These are phyloP conservation scores for Raphidocelis subcapitata DNA, from an alignment of 139 green algal genomes.

Conservation along the genomic window DNA sequence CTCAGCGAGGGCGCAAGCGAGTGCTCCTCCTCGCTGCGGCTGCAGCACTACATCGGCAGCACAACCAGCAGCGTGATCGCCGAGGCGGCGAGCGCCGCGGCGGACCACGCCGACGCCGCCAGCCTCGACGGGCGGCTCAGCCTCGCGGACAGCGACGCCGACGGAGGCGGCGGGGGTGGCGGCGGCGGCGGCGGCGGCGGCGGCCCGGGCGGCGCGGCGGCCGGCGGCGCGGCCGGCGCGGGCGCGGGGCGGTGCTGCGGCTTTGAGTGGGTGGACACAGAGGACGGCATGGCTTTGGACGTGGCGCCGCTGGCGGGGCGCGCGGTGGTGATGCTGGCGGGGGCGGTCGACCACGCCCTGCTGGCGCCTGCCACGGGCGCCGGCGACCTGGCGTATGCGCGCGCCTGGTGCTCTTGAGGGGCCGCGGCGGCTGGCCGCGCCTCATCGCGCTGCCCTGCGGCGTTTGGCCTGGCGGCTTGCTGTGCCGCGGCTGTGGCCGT, in stretches of 20 bases:
- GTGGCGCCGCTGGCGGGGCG: slow-evolving; percentile 43
- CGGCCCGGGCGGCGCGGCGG: no score
- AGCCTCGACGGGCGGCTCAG: slow-evolving; percentile 30
- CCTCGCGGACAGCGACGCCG: slow-evolving; percentile 20
- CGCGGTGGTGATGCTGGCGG: slow-evolving; percentile 52
- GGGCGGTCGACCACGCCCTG: slow-evolving; percentile 56
- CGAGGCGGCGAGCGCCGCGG: slow-evolving; percentile 20
- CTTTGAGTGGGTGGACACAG: no score
- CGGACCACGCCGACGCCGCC: slow-evolving; percentile 27
- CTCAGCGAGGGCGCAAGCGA: slow-evolving; percentile 37
- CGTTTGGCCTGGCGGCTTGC: no score
- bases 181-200: no score
- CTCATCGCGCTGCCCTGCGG: no score
- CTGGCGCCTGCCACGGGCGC: slow-evolving; percentile 32
- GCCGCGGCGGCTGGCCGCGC: not conserved
- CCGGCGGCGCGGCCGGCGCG: no score
- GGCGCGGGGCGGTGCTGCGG: no score
- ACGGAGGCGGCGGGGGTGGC: no score
- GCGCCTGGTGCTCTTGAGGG: slow-evolving; percentile 20
- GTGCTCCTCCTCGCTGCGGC: not conserved
- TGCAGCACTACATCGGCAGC: slow-evolving; percentile 18
- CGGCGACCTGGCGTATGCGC: slow-evolving; percentile 25
- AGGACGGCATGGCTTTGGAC: slow-evolving; percentile 36
- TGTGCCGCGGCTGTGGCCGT: no score
- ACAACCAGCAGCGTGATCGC: slow-evolving; percentile 43